Evolutionary conservation across 2,329 filamentous ascomycete species (phyloP).

Genomic region (Claviceps citrina): DNA sequence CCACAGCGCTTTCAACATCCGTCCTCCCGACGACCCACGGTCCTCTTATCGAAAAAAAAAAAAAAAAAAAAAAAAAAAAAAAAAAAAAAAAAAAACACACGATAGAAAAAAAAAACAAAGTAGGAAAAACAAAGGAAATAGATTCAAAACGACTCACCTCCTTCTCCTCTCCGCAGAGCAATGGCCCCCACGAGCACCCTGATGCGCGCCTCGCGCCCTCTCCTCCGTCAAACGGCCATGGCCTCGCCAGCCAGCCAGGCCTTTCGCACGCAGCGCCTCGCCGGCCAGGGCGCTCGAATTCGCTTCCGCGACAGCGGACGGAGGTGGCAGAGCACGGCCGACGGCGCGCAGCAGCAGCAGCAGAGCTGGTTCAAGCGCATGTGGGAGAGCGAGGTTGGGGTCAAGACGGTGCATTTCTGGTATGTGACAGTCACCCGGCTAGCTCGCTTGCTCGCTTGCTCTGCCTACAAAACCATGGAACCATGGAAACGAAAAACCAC

Average conservation of each 20-base stretch:
- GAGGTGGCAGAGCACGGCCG: constrained; percentile 57
- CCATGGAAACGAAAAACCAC: background rate
- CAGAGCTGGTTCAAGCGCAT: constrained; percentile 56
- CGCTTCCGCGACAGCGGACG: constrained; percentile 29
- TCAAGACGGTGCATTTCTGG: constrained; percentile 98
- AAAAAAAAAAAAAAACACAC: background rate
- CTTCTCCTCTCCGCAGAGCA: background rate
- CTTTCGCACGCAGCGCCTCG: constrained; percentile 26
- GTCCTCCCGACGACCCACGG: no score
- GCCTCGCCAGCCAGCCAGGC: constrained; percentile 21
- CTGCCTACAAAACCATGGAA: no score
- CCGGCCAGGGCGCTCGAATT: constrained; percentile 17
- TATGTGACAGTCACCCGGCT: no score
- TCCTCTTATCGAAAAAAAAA: background rate
- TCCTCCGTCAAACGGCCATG: constrained; percentile 34
- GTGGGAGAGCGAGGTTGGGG: constrained; percentile 66
- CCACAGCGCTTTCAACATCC: no score
- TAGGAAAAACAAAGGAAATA: no score
- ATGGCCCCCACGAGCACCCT: constrained; percentile 34
- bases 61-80: background rate
- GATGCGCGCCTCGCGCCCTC: constrained; percentile 39
- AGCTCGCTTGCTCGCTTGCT: background rate
- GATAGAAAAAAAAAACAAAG: background rate
- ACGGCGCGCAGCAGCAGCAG: constrained; percentile 27
- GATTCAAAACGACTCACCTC: background rate